Evolutionary conservation across 2,329 filamentous ascomycete genomes (phyloP).

Genomic region (Fusarium beomiforme): DNA sequence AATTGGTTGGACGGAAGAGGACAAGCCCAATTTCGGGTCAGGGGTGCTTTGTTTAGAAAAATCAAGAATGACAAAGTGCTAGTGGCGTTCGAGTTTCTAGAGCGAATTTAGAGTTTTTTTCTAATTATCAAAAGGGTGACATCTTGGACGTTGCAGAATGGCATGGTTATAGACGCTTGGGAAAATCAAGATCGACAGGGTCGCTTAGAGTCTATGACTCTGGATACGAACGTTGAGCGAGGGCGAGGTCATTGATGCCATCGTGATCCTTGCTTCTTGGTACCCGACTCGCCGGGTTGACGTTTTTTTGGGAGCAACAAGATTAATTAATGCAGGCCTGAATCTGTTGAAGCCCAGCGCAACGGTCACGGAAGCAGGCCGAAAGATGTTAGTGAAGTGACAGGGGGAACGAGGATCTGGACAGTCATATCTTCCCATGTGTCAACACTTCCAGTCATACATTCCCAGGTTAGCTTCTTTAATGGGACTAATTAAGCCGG

Average conservation of each 20-base stretch:
- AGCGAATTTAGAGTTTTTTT: constrained; percentile 16
- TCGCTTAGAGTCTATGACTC: neutral
- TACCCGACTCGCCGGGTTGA: neutral
- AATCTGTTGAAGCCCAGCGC: neutral
- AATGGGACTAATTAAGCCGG: neutral
- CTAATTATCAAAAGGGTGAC: neutral
- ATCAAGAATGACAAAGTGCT: neutral
- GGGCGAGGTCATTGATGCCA: constrained; percentile 7
- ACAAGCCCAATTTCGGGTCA: neutral
- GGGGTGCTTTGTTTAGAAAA: neutral
- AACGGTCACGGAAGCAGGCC: constrained; percentile 6
- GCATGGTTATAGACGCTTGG: neutral
- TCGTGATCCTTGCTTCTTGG: neutral
- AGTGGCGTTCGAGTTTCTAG: neutral
- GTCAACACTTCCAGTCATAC: constrained; percentile 28
- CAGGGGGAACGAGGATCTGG: neutral
- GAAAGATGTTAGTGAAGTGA: neutral
- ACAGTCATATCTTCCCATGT: constrained; percentile 22
- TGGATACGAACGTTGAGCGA: neutral
- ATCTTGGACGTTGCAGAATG: neutral
- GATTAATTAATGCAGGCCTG: neutral
- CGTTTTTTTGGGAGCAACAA: neutral
- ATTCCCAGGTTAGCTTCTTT: neutral
- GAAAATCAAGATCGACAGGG: constrained; percentile 25
- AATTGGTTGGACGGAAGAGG: neutral